Evolutionary conservation across 2,329 filamentous ascomycete genomes (phyloP).

Genomic region (Claviceps digitariae): DNA sequence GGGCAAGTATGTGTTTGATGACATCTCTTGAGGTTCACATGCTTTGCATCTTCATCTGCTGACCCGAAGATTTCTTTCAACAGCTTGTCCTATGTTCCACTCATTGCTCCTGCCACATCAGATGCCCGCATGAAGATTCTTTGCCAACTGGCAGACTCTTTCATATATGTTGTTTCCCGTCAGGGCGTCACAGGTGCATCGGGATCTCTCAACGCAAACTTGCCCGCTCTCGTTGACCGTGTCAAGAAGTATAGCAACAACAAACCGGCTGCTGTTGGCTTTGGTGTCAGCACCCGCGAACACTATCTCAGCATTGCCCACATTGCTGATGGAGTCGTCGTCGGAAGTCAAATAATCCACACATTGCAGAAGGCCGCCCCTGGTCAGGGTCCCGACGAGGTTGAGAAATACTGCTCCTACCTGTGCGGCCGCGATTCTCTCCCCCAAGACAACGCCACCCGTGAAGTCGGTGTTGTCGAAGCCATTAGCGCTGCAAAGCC

Average conservation of each 20-base stretch:
- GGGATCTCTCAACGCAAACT: slow-evolving; percentile 64
- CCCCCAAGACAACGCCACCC: slow-evolving; percentile 29
- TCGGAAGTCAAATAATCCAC: slow-evolving; percentile 89
- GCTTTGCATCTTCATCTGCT: not conserved
- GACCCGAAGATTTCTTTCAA: not conserved
- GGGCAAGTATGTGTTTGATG: slow-evolving; percentile 44
- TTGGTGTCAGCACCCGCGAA: slow-evolving; percentile 89
- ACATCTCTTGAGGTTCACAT: not conserved
- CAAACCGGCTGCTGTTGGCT: slow-evolving; percentile 82
- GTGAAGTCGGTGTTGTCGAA: slow-evolving; percentile 59
- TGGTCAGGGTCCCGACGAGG: slow-evolving; percentile 42
- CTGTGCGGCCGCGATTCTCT: slow-evolving; percentile 34
- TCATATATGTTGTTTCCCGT: slow-evolving; percentile 95
- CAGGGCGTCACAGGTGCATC: slow-evolving; percentile 93
- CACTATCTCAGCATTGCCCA: slow-evolving; percentile 79
- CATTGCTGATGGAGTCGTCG: slow-evolving; percentile 86
- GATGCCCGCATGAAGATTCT: slow-evolving; percentile 89
- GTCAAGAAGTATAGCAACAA: slow-evolving; percentile 90
- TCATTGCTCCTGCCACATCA: slow-evolving; percentile 89
- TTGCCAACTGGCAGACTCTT: slow-evolving; percentile 93
- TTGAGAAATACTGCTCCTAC: slow-evolving; percentile 76
- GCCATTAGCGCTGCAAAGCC: slow-evolving; percentile 42
- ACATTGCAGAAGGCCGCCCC: slow-evolving; percentile 38
- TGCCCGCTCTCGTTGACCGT: slow-evolving; percentile 68
- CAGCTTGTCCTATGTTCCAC: slow-evolving; percentile 85